Evolutionary conservation across 768 basidiomycete genomes (phyloP).

Genomic region (Boletus barrowsii): DNA sequence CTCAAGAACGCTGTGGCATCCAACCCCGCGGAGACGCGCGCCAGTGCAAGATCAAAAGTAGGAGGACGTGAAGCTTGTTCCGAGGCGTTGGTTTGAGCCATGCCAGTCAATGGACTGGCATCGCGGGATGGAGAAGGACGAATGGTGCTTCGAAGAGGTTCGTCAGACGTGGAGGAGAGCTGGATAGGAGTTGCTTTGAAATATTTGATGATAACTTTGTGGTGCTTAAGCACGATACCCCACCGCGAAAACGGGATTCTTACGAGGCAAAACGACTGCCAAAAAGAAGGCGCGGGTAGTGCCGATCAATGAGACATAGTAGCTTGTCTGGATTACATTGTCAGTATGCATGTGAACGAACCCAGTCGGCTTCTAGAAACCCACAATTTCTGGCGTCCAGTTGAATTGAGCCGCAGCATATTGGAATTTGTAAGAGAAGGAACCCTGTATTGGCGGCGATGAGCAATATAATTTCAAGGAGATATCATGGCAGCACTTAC

Average conservation of each 20-base stretch:
- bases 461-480: background rate
- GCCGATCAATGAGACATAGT: conserved; percentile 60
- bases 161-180: conserved; percentile 13
- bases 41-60: conserved; percentile 67
- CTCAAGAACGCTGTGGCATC: conserved; percentile 51
- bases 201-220: conserved; percentile 51
- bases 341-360: background rate
- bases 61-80: conserved; percentile 35
- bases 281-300: conserved; percentile 53
- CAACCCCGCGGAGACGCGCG: conserved; percentile 57
- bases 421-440: conserved; percentile 57
- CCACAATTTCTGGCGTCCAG: conserved; percentile 65
- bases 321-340: conserved; percentile 53
- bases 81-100: conserved; percentile 4
- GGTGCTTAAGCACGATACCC: background rate
- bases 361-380: conserved; percentile 13
- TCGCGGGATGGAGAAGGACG: conserved; percentile 1
- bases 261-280: conserved; percentile 59
- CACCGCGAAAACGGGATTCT: conserved; percentile 16
- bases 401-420: conserved; percentile 59
- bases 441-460: conserved; percentile 42
- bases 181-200: conserved; percentile 41
- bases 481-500: conserved; percentile 34
- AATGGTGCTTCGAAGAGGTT: conserved; percentile 11
- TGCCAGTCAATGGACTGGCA: background rate